These are phyloP conservation scores for Botrytis fabae DNA, from an alignment of 2,329 filamentous ascomycete genomes.

Conservation along the genomic window DNA sequence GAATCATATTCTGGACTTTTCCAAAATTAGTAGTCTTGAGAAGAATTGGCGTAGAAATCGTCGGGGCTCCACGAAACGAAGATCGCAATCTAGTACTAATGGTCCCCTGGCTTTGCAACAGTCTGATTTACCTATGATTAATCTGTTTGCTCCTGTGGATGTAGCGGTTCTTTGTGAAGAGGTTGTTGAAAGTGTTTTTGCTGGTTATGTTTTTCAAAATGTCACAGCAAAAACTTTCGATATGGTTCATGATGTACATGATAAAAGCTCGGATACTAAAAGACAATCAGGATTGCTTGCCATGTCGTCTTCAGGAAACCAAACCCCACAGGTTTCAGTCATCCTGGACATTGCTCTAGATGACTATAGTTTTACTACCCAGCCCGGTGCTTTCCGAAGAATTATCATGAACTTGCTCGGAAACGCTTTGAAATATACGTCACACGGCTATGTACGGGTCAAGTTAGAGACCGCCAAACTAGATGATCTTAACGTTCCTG, in stretches of 20 bases:
- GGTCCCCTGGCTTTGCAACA: slow-evolving; percentile 31
- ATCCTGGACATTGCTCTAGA: slow-evolving; percentile 38
- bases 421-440: slow-evolving; percentile 64
- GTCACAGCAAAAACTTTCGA: slow-evolving; percentile 39
- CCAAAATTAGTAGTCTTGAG: slow-evolving; percentile 43
- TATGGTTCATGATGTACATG: slow-evolving; percentile 35
- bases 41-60: slow-evolving; percentile 39
- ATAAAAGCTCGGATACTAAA: slow-evolving; percentile 22
- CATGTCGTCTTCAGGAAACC: slow-evolving; percentile 15
- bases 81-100: slow-evolving; percentile 7
- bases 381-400: slow-evolving; percentile 53
- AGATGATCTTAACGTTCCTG: slow-evolving; percentile 32
- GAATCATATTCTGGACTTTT: slow-evolving; percentile 47
- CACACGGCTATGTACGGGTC: slow-evolving; percentile 52
- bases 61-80: slow-evolving; percentile 22
- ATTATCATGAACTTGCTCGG: slow-evolving; percentile 64
- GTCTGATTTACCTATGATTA: slow-evolving; percentile 41
- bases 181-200: slow-evolving; percentile 41
- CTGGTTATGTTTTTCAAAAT: slow-evolving; percentile 41
- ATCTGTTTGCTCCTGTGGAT: slow-evolving; percentile 40
- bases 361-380: slow-evolving; percentile 47
- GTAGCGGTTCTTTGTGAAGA: slow-evolving; percentile 41
- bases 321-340: slow-evolving; percentile 35
- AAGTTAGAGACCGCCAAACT: slow-evolving; percentile 34
- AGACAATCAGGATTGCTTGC: slow-evolving; percentile 8